Evolutionary conservation across 257 asterid species (phyloP).

Genomic region (Solanum clarkiae): DNA sequence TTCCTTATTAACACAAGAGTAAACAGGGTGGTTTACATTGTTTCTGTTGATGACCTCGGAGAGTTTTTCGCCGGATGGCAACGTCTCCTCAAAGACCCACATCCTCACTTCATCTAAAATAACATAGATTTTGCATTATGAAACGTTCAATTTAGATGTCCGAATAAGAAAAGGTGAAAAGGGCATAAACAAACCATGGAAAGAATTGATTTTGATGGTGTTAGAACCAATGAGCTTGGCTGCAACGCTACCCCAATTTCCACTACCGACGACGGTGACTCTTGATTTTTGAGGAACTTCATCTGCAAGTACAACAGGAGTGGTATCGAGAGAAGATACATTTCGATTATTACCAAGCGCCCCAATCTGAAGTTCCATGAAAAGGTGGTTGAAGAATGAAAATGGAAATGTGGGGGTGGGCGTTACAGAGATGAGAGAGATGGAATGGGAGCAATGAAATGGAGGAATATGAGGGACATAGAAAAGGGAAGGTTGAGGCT

Average conservation of each 20-base stretch:
- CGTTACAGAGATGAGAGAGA: neutral
- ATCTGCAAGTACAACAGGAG: neutral
- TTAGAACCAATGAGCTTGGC: constrained; percentile 84
- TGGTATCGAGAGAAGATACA: neutral
- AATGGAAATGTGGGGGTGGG: neutral
- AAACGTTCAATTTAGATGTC: neutral
- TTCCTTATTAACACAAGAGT: neutral
- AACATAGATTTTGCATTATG: neutral
- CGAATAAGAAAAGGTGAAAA: no score
- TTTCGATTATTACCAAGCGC: neutral
- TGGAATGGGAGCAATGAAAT: neutral
- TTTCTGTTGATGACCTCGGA: constrained; percentile 54
- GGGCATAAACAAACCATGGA: constrained; percentile 36
- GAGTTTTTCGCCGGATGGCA: constrained; percentile 58
- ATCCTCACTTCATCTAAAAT: constrained; percentile 63
- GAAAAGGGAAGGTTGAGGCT: neutral
- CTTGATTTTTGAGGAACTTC: constrained; percentile 22
- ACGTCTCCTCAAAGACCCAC: constrained; percentile 76
- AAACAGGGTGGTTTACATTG: constrained; percentile 25
- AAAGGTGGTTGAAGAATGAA: neutral
- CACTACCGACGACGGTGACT: constrained; percentile 82
- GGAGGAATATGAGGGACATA: neutral
- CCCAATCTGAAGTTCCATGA: constrained; percentile 10
- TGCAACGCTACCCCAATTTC: constrained; percentile 95
- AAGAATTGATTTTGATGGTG: constrained; percentile 39